Evolutionary conservation across 108 stramenopile genomes (phyloP), one percentile per base, ranked within the genome.

Genomic region (Discostella stelligeroides): DNA sequence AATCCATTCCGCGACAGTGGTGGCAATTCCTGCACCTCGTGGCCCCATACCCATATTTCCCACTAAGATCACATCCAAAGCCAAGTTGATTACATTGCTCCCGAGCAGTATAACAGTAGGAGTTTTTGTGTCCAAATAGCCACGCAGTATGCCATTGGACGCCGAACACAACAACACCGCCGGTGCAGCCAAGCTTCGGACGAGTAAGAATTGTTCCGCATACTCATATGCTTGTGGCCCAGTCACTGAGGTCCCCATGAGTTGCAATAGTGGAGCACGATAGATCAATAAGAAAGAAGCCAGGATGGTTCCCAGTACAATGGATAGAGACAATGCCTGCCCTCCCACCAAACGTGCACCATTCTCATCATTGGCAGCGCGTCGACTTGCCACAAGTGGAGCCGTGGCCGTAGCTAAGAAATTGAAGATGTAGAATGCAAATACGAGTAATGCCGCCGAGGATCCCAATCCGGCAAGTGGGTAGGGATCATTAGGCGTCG

Each of bases 341-440:
- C 90, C 90, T n/a, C 86, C 90, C 13, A 90, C 83, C 28, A 70
- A 73, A 2, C 68, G 14, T 1, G 93, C 90, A 34, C 75, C 85
- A 0, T 54, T 54, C 73, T 88, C 88, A 23, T 88, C 70, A 0
- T 66, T 70, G 7, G 84, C 48, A 2, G 87, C 85, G 40, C 90
- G 72, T 43, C 71, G 67, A 6, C 71, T 62, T 11, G 90, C 76
- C 29, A 95, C 86, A 55, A 95, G 60, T 14, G 93, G 93, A 9
- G 93, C 91, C 15, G 93, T 92, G 17, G 89, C 90, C 10, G 88
- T 91, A 58, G 88, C 88, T 25, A 95, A 61, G 60, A 95, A 95
- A 50, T 89, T 91, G 25, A 90, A 90, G 3, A 95, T 58, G 72
- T 92, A 95, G 45, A 95, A 92, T 14, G 84, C 79, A 69, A 90